Evolutionary conservation across 1,139 yeast species (phyloP), one percentile per base, ranked within the genome.

Genomic region (Kodamaea anthophila): DNA sequence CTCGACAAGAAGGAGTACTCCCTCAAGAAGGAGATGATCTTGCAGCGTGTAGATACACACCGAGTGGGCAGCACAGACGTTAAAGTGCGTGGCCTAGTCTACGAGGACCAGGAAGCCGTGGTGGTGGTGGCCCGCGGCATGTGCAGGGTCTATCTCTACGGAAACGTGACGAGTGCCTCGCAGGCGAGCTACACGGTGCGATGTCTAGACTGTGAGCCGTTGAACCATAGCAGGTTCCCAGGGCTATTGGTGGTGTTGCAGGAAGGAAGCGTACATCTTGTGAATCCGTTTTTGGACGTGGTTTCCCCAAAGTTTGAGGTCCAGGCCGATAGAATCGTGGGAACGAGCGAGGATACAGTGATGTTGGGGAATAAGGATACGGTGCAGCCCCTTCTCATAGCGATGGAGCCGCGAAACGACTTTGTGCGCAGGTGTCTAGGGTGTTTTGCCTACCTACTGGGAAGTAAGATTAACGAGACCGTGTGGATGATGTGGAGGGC

Each of bases 401-500:
- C 61, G 0, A 44, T 76, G 7, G 53, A 55, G 7, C 88, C 93
- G 0, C 54, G 53, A 9, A 59, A 65, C 21, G 53, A 55, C 1
- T 43, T 67, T 5, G 70, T 77, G 0, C 29, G 41, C 8, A 57
- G 51, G 18, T 68, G 77, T 28, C 53, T 79, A 15, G 53, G 58
- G 13, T 61, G 76, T 6, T 68, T 81, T 42, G 64, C 63, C 32
- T 67, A 70, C 37, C 49, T 81, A 13, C 67, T 82, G 4, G 83
- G 82, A 5, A 63, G 80, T 2, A 66, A 67, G 31, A 65, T 74
- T 4, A 70, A 67, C 42, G 80, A 76, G 42, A 65, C 68, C 12
- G 57, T 82, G 18, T 67, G 78, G 73, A 58, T 77, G 36, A 54
- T 71, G 4, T 84, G 93, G 91, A 60, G 82, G 21, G 54, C 79